Evolutionary conservation across 164 flowering plant species (phyloP).

Genomic region (Kalanchoe fedtschenkoi): DNA sequence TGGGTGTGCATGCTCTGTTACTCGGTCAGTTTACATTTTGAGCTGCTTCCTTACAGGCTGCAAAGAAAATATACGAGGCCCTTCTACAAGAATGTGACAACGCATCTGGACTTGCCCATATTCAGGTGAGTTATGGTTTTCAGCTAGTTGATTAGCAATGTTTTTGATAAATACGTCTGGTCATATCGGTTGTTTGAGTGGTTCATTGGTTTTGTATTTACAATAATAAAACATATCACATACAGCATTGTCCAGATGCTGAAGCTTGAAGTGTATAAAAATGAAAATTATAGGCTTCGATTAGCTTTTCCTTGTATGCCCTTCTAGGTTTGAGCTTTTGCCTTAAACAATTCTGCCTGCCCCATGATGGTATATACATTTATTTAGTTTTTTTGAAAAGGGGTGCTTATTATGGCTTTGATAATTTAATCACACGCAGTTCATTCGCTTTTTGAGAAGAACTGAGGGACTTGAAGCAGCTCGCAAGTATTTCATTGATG

Average conservation of each 20-base stretch:
- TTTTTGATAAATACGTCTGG: background rate
- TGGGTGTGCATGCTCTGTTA: background rate
- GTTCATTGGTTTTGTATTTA: background rate
- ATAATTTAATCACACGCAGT: constrained; percentile 30
- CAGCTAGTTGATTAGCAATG: background rate
- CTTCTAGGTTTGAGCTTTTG: background rate
- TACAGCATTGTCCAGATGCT: background rate
- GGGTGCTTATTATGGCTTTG: background rate
- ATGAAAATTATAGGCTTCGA: too few species aligned
- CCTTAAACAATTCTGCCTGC: background rate
- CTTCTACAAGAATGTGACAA: constrained; percentile 56
- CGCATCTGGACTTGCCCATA: constrained; percentile 70
- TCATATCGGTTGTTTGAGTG: background rate
- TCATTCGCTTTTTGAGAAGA: constrained; percentile 85
- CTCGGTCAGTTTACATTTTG: background rate
- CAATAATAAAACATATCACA: background rate
- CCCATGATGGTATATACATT: background rate
- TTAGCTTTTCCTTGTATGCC: too few species aligned
- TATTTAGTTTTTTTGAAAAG: background rate
- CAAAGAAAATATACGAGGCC: constrained; percentile 81
- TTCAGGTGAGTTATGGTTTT: constrained; percentile 49
- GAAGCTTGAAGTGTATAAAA: too few species aligned
- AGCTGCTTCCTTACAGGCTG: constrained; percentile 48
- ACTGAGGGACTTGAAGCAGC: constrained; percentile 96
- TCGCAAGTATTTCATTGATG: constrained; percentile 86